phyloP scores from a whole-genome alignment of 352 stramenopile genomes.

The Globisporangium uncinulatum region DNA sequence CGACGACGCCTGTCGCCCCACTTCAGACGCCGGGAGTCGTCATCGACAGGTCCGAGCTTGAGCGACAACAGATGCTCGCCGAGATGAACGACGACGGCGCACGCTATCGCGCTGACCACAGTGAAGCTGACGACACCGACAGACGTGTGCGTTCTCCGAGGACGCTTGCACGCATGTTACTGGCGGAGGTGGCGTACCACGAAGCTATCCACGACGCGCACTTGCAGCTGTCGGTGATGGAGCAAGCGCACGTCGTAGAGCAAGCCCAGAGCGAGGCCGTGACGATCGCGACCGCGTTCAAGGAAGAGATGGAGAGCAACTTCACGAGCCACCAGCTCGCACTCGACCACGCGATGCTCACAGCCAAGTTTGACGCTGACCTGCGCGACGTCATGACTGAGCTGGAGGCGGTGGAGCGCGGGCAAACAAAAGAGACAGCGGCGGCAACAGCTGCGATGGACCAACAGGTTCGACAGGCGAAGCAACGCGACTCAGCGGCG shows the following conservation, averaged over 20 bases:
- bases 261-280: slow-evolving; percentile 46
- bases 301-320: slow-evolving; percentile 59
- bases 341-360: slow-evolving; percentile 38
- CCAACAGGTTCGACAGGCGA: slow-evolving; percentile 21
- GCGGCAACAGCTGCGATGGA: slow-evolving; percentile 10
- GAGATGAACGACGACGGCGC: slow-evolving; percentile 3
- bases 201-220: slow-evolving; percentile 61
- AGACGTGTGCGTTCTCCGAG: slow-evolving; percentile 35
- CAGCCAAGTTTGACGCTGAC: slow-evolving; percentile 47
- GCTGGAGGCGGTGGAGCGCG: slow-evolving; percentile 28
- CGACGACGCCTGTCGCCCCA: background rate
- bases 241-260: slow-evolving; percentile 47
- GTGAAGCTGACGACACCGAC: slow-evolving; percentile 10
- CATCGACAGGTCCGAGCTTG: slow-evolving; percentile 13
- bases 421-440: slow-evolving; percentile 20
- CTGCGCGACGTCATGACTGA: slow-evolving; percentile 34
- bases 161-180: slow-evolving; percentile 37
- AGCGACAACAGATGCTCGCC: background rate
- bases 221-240: slow-evolving; percentile 50
- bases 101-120: slow-evolving; percentile 3
- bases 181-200: slow-evolving; percentile 65
- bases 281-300: slow-evolving; percentile 49
- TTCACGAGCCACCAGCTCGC: slow-evolving; percentile 35
- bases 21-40: background rate
- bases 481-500: slow-evolving; percentile 32